Conservation (phyloP, 2,329 filamentous ascomycete genomes). For the Penicillium fuscoglaucum region DNA sequence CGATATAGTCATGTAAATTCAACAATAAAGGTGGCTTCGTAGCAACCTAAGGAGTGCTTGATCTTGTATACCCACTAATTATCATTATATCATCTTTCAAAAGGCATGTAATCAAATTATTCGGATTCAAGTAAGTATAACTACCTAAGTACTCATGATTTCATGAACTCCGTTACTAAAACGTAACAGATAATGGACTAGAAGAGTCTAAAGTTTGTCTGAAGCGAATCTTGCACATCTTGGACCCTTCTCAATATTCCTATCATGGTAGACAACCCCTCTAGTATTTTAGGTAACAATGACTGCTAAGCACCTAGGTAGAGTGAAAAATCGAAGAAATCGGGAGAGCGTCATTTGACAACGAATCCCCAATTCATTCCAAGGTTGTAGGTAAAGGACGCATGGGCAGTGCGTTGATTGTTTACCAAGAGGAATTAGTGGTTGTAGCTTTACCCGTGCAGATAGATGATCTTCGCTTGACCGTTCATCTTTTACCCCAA, state of each 20-base stretch:
- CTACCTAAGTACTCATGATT: too few relatives aligned
- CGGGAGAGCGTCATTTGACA: too few relatives aligned
- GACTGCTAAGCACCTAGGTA: background rate
- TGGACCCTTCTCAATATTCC: background rate
- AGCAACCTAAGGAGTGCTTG: background rate
- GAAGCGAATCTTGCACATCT: background rate
- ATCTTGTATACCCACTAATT: background rate
- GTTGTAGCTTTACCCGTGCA: background rate
- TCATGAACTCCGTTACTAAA: too few relatives aligned
- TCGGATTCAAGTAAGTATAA: too few relatives aligned
- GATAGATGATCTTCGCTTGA: conserved; percentile 1
- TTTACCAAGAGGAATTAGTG: background rate
- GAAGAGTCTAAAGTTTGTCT: too few relatives aligned
- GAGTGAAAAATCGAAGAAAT: too few relatives aligned
- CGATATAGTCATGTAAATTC: background rate
- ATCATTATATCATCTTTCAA: too few relatives aligned
- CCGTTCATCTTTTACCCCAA: conserved; percentile 10
- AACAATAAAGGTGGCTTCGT: background rate
- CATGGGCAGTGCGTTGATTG: too few relatives aligned
- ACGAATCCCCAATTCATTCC: background rate
- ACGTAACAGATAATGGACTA: too few relatives aligned
- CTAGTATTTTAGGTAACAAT: too few relatives aligned
- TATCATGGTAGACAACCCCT: too few relatives aligned
- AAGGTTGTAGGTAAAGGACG: background rate
- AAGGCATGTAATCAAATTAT: too few relatives aligned